Evolutionary conservation across 1,284 basidiomycete genomes (phyloP).

Genomic region (Tylopilus orsonianus): DNA sequence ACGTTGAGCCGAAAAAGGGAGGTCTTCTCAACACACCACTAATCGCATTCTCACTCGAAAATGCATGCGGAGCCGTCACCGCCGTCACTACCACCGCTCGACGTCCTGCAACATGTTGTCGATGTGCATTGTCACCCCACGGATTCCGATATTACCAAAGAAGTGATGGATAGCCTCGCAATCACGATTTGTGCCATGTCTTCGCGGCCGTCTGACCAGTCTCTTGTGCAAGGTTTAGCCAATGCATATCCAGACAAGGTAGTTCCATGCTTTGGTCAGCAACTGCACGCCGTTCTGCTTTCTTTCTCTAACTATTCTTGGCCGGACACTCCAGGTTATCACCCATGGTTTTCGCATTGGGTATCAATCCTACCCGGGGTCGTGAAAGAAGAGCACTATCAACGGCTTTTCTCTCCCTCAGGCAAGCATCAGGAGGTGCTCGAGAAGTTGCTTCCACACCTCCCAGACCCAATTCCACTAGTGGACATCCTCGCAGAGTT

Average conservation of each 20-base stretch:
- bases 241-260: conserved; percentile 59
- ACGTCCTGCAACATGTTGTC: conserved; percentile 61
- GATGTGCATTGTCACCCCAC: conserved; percentile 85
- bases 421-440: conserved; percentile 43
- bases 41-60: not conserved
- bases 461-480: conserved; percentile 66
- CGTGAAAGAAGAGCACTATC: conserved; percentile 69
- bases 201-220: conserved; percentile 60
- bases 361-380: conserved; percentile 48
- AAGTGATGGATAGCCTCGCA: conserved; percentile 49
- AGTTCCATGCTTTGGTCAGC: conserved; percentile 73
- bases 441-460: conserved; percentile 47
- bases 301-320: conserved; percentile 11
- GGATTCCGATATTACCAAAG: conserved; percentile 50
- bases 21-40: not conserved
- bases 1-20: not conserved
- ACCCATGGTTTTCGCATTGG: conserved; percentile 81
- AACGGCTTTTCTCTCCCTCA: conserved; percentile 49
- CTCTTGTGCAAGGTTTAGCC: conserved; percentile 61
- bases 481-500: conserved; percentile 52
- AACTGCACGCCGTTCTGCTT: conserved; percentile 1
- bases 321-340: conserved; percentile 55
- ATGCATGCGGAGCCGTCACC: conserved; percentile 4
- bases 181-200: conserved; percentile 78
- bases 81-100: conserved; percentile 25